Evolutionary conservation across 2,329 filamentous ascomycete genomes (phyloP).

Genomic region (Epichloe glyceriae): DNA sequence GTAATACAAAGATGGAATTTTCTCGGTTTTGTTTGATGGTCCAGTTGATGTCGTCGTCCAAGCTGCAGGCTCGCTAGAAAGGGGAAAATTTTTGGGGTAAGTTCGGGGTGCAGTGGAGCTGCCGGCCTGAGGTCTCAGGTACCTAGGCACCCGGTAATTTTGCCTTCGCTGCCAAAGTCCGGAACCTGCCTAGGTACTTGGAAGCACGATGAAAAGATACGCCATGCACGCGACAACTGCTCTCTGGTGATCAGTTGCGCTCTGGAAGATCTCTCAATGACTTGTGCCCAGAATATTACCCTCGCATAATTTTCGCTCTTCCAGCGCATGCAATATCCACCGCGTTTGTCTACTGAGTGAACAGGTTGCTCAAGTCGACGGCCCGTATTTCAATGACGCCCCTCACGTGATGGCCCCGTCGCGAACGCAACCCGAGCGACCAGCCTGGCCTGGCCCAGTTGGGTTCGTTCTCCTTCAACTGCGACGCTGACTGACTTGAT

Average conservation of each 20-base stretch:
- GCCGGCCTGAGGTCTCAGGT: conserved; percentile 22
- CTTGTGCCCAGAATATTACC: no score
- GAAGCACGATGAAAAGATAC: no score
- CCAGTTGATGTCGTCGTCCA: neutral
- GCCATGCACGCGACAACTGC: no score
- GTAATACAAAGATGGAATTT: conserved; percentile 3
- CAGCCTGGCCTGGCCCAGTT: neutral
- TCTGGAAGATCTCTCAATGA: no score
- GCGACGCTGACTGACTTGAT: neutral
- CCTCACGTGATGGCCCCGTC: conserved; percentile 1
- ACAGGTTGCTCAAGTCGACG: neutral
- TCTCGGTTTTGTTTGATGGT: neutral
- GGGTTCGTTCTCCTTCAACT: neutral
- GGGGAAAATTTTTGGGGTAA: conserved; percentile 18
- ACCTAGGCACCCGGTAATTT: no score
- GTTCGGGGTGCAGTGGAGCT: conserved; percentile 8
- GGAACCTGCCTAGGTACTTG: no score
- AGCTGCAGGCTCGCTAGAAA: conserved; percentile 6
- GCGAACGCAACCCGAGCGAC: neutral
- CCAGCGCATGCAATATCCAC: no score
- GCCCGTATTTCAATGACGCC: neutral
- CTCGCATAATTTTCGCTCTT: no score
- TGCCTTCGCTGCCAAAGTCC: neutral
- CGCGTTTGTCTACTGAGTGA: no score
- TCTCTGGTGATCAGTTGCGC: no score